A percentile compares a stretch with the other conserved stretches of the same genome.
These are phyloP conservation scores for Nicotiana attenuata DNA, from an alignment of 257 asterid species.

Conservation along the genomic window DNA sequence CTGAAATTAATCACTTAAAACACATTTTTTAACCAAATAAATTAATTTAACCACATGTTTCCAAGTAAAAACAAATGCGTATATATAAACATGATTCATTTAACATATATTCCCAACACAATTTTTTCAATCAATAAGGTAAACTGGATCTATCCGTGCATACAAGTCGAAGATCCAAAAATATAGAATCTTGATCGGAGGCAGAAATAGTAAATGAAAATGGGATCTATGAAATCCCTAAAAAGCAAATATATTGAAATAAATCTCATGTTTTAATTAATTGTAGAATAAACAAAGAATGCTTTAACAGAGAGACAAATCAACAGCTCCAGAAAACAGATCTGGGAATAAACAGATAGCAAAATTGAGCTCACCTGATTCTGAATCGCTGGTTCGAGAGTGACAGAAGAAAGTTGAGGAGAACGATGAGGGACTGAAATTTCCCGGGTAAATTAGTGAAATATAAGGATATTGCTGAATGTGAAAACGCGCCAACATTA, in stretches of 20 bases:
- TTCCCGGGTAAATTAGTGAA: not conserved
- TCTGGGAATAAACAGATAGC: not conserved
- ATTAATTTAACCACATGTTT: not conserved
- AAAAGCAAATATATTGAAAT: not conserved
- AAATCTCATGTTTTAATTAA: not conserved
- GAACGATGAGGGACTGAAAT: not conserved
- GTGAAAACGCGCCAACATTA: constrained; percentile 33
- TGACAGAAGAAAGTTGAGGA: not conserved
- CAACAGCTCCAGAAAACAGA: not conserved
- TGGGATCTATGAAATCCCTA: not conserved
- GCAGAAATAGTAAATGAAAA: not conserved
- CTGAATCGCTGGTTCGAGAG: not conserved
- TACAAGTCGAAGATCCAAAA: not conserved
- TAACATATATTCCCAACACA: not conserved
- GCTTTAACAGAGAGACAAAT: not conserved
- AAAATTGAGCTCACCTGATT: constrained; percentile 3
- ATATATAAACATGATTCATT: not conserved
- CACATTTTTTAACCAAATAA: too few species aligned
- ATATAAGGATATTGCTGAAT: not conserved
- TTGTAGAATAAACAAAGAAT: not conserved
- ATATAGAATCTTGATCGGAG: not conserved
- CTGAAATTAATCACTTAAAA: not conserved
- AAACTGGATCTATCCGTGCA: not conserved
- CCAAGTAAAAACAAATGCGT: not conserved
- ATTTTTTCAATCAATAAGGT: not conserved